These are phyloP conservation scores for Xylariales sp. DNA, from an alignment of 2,329 filamentous ascomycete genomes.

Conservation along the genomic window DNA sequence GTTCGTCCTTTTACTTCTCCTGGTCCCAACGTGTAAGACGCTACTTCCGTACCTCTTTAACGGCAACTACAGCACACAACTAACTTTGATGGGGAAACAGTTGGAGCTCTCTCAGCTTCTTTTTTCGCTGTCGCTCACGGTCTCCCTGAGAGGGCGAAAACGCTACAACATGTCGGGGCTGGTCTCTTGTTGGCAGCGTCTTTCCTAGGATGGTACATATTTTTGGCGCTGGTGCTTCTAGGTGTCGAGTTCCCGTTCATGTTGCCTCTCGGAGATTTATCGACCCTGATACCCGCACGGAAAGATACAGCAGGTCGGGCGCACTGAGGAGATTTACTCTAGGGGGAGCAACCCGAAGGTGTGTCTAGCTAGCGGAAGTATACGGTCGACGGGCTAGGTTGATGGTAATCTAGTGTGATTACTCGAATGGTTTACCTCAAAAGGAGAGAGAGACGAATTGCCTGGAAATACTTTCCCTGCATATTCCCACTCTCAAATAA, in stretches of 20 bases:
- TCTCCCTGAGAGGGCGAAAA: constrained; percentile 4
- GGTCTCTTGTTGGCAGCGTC: constrained; percentile 16
- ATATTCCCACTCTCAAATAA: not conserved
- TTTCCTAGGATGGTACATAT: constrained; percentile 22
- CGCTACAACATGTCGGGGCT: constrained; percentile 17
- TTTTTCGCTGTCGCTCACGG: constrained; percentile 17
- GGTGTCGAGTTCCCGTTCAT: constrained; percentile 17
- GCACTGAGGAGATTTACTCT: not conserved
- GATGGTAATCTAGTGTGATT: not conserved
- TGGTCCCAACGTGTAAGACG: constrained; percentile 20
- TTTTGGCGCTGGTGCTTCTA: constrained; percentile 11
- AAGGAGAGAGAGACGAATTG: not conserved
- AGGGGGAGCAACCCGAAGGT: not conserved
- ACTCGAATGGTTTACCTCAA: not conserved
- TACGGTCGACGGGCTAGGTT: not conserved
- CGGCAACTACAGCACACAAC: not conserved
- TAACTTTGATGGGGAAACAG: constrained; percentile 11
- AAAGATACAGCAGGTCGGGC: not conserved
- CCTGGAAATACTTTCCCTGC: not conserved
- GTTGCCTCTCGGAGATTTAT: constrained; percentile 20
- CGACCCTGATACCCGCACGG: constrained; percentile 6
- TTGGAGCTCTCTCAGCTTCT: constrained; percentile 19
- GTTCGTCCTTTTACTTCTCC: constrained; percentile 15
- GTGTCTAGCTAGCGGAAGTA: not conserved
- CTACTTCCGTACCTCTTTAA: not conserved